Evolutionary conservation across 2,329 filamentous ascomycete species (phyloP).

Genomic region (Pseudopithomyces maydicus): DNA sequence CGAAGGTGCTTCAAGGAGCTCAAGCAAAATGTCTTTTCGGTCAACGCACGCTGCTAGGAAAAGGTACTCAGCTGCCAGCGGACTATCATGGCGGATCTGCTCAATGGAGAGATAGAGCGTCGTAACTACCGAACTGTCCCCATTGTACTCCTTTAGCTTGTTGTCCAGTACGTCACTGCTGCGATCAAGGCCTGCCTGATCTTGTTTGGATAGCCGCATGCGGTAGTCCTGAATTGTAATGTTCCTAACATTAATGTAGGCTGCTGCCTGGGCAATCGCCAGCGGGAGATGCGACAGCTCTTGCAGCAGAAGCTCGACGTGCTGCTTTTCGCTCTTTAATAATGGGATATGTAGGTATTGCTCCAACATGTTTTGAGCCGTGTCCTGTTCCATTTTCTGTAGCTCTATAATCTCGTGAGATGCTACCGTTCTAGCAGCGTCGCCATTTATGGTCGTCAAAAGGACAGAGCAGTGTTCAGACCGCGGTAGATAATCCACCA

Average conservation of each 20-base stretch:
- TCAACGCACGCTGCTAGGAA: slow-evolving; percentile 48
- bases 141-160: slow-evolving; percentile 19
- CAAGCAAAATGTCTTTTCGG: slow-evolving; percentile 21
- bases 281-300: slow-evolving; percentile 25
- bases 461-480: slow-evolving; percentile 20
- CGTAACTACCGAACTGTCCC: slow-evolving; percentile 46
- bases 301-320: slow-evolving; percentile 17
- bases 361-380: slow-evolving; percentile 23
- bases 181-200: slow-evolving; percentile 38
- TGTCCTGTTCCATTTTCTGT: slow-evolving; percentile 16
- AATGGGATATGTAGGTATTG: slow-evolving; percentile 13
- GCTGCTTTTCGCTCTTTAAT: slow-evolving; percentile 13
- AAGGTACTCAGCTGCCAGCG: slow-evolving; percentile 43
- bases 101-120: slow-evolving; percentile 52
- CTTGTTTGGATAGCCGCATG: slow-evolving; percentile 14
- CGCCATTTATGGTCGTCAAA: slow-evolving; percentile 22
- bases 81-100: slow-evolving; percentile 24
- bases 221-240: slow-evolving; percentile 19
- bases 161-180: slow-evolving; percentile 44
- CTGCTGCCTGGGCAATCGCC: slow-evolving; percentile 24
- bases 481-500: slow-evolving; percentile 17
- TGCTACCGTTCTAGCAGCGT: slow-evolving; percentile 17
- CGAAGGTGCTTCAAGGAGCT: slow-evolving; percentile 21
- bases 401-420: slow-evolving; percentile 21
- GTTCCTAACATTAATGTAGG: slow-evolving; percentile 16